Evolutionary conservation across 495 filamentous ascomycete genomes (phyloP).

Genomic region (Daldinia concentrica): DNA sequence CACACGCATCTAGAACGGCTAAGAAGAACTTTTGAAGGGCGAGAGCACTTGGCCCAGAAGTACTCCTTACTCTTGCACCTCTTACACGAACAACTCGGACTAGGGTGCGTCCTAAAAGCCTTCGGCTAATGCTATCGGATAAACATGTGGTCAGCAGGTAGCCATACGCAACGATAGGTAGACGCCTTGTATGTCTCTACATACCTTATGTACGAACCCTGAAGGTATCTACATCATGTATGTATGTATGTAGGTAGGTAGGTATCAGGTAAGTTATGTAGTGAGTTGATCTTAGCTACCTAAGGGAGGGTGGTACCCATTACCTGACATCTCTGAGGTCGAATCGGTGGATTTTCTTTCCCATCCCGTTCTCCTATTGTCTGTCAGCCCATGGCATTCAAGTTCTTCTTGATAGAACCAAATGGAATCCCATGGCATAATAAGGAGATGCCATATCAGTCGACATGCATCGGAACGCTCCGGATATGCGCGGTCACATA

Average conservation of each 20-base stretch:
- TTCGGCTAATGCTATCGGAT: slow-evolving; percentile 8
- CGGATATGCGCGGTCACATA: slow-evolving; percentile 26
- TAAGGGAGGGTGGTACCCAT: background rate
- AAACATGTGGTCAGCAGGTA: background rate
- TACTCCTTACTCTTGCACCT: background rate
- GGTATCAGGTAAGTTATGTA: background rate
- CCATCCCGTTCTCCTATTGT: background rate
- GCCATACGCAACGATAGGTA: background rate
- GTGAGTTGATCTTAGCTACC: slow-evolving; percentile 3
- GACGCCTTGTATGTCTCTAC: background rate
- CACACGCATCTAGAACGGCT: background rate
- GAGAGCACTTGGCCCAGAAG: slow-evolving; percentile 1
- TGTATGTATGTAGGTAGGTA: slow-evolving; percentile 3
- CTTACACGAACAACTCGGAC: background rate
- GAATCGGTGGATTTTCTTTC: background rate
- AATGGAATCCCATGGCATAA: slow-evolving; percentile 1
- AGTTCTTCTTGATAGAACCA: background rate
- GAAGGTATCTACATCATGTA: background rate
- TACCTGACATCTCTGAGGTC: background rate
- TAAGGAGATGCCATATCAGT: slow-evolving; percentile 20
- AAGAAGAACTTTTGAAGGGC: background rate
- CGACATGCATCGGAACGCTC: slow-evolving; percentile 26
- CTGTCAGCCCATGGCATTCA: background rate
- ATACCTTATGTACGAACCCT: background rate
- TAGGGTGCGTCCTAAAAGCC: background rate